Conservation (phyloP, 352 stramenopile species). For the Elongisporangium anandrum region DNA sequence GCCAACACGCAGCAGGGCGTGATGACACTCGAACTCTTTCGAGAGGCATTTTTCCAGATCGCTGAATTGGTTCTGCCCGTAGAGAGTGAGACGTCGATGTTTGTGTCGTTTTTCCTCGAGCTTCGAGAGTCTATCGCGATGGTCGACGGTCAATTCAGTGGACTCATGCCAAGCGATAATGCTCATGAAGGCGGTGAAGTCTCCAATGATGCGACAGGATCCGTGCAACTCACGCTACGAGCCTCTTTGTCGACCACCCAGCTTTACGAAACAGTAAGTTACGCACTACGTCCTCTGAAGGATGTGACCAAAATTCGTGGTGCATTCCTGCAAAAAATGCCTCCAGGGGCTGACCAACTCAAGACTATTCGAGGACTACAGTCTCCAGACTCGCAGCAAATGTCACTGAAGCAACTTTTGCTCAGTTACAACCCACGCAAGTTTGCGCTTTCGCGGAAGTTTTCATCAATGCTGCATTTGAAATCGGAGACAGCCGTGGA, state of each 20-base stretch:
- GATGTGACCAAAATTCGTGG: constrained; percentile 49
- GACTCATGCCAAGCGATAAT: neutral
- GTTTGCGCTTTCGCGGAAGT: constrained; percentile 58
- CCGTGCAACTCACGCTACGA: constrained; percentile 1
- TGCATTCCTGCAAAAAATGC: constrained; percentile 49
- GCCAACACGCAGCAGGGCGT: constrained; percentile 7
- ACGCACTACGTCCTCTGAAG: constrained; percentile 26
- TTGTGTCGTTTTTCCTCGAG: constrained; percentile 46
- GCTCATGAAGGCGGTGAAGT: neutral
- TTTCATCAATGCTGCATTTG: constrained; percentile 16
- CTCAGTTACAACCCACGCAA: constrained; percentile 71
- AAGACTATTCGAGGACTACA: constrained; percentile 36
- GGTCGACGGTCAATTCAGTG: neutral
- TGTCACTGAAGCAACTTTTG: constrained; percentile 77
- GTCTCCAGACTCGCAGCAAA: constrained; percentile 37
- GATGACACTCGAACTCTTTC: constrained; percentile 44
- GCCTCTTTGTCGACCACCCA: constrained; percentile 4
- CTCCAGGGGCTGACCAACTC: constrained; percentile 41
- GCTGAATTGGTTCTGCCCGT: constrained; percentile 59
- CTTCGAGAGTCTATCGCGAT: constrained; percentile 45
- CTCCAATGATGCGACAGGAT: neutral
- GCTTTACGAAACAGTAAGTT: constrained; percentile 9
- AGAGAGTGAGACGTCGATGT: constrained; percentile 40
- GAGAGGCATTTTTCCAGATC: constrained; percentile 53
- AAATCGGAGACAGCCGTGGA: neutral